Percentiles rank a stretch among this genome's conserved stretches.
These are phyloP conservation scores for Claviceps cyperi DNA, from an alignment of 2,329 filamentous ascomycete species.

Conservation along the genomic window DNA sequence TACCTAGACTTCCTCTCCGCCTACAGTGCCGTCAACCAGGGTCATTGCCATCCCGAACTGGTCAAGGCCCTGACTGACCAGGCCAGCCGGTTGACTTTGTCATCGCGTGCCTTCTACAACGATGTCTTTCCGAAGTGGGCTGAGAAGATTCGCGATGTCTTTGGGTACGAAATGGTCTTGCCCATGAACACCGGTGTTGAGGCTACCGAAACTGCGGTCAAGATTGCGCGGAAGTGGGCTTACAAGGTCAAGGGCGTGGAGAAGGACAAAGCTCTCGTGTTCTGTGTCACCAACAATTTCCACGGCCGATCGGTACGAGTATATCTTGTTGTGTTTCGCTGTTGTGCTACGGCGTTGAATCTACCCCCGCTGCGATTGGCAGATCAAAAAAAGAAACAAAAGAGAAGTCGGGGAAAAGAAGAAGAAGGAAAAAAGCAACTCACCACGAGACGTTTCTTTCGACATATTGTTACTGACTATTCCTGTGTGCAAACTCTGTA, in stretches of 20 bases:
- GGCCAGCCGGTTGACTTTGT: conserved; percentile 77
- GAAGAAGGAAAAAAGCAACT: too few species aligned
- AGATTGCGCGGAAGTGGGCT: conserved; percentile 93
- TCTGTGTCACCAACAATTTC: conserved; percentile 84
- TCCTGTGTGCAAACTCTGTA: conserved; percentile 17
- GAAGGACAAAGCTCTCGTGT: conserved; percentile 67
- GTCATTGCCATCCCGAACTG: conserved; percentile 92
- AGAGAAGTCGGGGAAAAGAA: too few species aligned
- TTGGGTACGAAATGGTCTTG: conserved; percentile 94
- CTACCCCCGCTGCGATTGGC: not conserved
- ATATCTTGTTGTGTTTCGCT: conserved; percentile 7
- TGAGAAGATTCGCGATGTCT: conserved; percentile 75
- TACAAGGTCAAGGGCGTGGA: conserved; percentile 92
- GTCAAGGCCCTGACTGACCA: conserved; percentile 83
- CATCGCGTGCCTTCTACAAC: conserved; percentile 92
- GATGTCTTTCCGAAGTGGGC: conserved; percentile 96
- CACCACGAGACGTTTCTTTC: too few species aligned
- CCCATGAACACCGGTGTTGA: conserved; percentile 98
- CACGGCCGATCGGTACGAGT: conserved; percentile 74
- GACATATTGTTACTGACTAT: not conserved
- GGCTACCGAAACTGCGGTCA: conserved; percentile 89
- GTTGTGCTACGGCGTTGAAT: not conserved
- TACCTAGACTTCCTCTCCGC: conserved; percentile 97
- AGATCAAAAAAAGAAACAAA: too few species aligned
- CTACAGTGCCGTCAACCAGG: conserved; percentile 96